Conservation (phyloP, 1,284 basidiomycete species). For the Pterulicium gracile region DNA sequence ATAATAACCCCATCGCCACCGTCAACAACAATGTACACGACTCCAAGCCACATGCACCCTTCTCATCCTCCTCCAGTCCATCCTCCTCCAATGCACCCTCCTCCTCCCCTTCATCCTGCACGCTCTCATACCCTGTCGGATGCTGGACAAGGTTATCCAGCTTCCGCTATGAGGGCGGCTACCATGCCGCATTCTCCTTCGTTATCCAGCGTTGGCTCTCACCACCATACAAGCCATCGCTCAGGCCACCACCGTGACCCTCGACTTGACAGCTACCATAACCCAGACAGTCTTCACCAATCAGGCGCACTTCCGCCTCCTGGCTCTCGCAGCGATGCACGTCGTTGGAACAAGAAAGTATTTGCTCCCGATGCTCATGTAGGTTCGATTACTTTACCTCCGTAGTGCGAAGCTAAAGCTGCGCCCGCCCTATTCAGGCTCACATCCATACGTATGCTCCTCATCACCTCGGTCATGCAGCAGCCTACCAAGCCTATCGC, state of each 20-base stretch:
- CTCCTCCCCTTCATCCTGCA: background rate
- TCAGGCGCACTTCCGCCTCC: background rate
- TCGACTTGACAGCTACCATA: background rate
- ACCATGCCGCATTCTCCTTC: background rate
- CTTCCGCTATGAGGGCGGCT: background rate
- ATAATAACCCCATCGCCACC: too few species aligned
- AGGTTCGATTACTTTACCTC: background rate
- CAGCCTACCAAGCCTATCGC: conserved; percentile 62
- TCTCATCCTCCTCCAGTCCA: background rate
- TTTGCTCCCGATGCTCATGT: background rate
- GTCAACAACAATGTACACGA: too few species aligned
- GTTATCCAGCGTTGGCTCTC: background rate
- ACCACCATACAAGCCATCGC: background rate
- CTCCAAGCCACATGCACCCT: background rate
- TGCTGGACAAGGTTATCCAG: too few species aligned
- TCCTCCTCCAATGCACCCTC: background rate
- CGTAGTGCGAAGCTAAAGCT: background rate
- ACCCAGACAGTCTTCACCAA: background rate
- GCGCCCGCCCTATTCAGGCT: conserved; percentile 19
- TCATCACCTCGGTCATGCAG: conserved; percentile 49
- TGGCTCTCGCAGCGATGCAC: background rate
- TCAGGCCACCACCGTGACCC: background rate
- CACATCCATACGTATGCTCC: conserved; percentile 36
- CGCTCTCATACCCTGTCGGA: too few species aligned
- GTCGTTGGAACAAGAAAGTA: background rate